These are phyloP conservation scores for Trichoderma polysporum DNA, from an alignment of 2,329 filamentous ascomycete genomes.

Conservation along the genomic window DNA sequence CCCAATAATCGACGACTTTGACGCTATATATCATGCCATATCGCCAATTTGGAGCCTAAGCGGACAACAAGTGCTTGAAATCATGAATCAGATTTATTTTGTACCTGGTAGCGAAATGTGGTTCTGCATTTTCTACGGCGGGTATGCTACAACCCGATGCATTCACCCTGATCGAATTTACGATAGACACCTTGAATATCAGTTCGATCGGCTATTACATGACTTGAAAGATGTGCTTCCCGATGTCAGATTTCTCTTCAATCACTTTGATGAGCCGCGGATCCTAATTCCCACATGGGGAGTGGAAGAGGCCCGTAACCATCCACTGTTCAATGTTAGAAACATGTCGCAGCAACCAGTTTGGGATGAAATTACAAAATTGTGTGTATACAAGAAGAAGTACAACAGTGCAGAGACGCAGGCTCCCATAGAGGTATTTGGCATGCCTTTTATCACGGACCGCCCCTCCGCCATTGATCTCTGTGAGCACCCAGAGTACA, in stretches of 20 bases:
- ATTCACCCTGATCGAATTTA: slow-evolving; percentile 33
- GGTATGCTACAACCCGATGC: slow-evolving; percentile 33
- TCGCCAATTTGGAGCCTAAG: slow-evolving; percentile 42
- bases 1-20: slow-evolving; percentile 71
- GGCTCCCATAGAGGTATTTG: slow-evolving; percentile 24
- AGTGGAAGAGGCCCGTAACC: background rate
- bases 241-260: slow-evolving; percentile 44
- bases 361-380: slow-evolving; percentile 36
- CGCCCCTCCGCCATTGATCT: slow-evolving; percentile 35
- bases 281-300: slow-evolving; percentile 35
- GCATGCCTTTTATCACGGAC: slow-evolving; percentile 40
- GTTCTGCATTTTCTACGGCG: slow-evolving; percentile 35
- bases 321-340: slow-evolving; percentile 24
- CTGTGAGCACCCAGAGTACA: slow-evolving; percentile 47
- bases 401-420: background rate
- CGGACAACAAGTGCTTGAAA: slow-evolving; percentile 33
- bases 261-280: slow-evolving; percentile 49
- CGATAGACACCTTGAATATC: slow-evolving; percentile 35
- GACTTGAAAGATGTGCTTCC: slow-evolving; percentile 32
- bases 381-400: slow-evolving; percentile 27
- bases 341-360: slow-evolving; percentile 31
- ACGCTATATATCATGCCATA: slow-evolving; percentile 42
- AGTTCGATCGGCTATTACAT: slow-evolving; percentile 35
- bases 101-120: slow-evolving; percentile 36
- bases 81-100: slow-evolving; percentile 31